phyloP scores from a whole-genome alignment of 768 basidiomycete genomes.

The Tylopilus felleus region DNA sequence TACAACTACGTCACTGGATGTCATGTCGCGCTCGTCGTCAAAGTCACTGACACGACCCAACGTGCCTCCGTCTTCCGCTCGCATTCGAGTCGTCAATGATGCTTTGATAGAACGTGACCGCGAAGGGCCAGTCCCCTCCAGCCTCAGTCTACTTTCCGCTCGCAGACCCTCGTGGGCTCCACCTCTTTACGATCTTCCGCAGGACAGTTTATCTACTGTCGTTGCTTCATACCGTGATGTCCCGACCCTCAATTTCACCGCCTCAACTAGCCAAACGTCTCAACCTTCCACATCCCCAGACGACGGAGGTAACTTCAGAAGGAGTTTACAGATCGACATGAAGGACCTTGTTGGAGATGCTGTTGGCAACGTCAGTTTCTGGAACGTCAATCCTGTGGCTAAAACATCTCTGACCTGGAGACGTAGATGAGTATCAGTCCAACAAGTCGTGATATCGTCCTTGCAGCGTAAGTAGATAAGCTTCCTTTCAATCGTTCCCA shows the following conservation, averaged over 20 bases:
- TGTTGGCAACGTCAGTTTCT: conserved; percentile 68
- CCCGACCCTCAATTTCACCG: conserved; percentile 19
- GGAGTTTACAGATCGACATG: conserved; percentile 73
- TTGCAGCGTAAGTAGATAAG: conserved; percentile 66
- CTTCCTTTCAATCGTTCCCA: neutral
- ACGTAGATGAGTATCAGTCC: conserved; percentile 89
- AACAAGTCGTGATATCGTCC: conserved; percentile 79
- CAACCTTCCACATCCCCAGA: conserved; percentile 38
- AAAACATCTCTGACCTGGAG: conserved; percentile 1
- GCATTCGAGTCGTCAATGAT: conserved; percentile 21
- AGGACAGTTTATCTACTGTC: conserved; percentile 19
- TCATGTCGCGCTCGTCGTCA: conserved; percentile 29
- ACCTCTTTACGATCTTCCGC: conserved; percentile 25
- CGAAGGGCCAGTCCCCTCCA: conserved; percentile 26
- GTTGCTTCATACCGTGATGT: conserved; percentile 32
- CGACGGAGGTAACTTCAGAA: conserved; percentile 56
- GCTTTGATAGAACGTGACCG: conserved; percentile 16
- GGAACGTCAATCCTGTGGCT: neutral
- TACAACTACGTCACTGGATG: too few species aligned
- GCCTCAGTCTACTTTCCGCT: conserved; percentile 31
- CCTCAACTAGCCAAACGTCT: conserved; percentile 7
- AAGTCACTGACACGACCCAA: conserved; percentile 13
- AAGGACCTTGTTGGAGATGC: conserved; percentile 76
- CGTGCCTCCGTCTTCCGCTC: conserved; percentile 11
- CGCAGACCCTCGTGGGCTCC: conserved; percentile 34